A percentile compares a stretch with the other conserved stretches of the same genome.
These are phyloP conservation scores for Pythium phragmitis DNA, from an alignment of 352 stramenopile genomes.

Conservation along the genomic window DNA sequence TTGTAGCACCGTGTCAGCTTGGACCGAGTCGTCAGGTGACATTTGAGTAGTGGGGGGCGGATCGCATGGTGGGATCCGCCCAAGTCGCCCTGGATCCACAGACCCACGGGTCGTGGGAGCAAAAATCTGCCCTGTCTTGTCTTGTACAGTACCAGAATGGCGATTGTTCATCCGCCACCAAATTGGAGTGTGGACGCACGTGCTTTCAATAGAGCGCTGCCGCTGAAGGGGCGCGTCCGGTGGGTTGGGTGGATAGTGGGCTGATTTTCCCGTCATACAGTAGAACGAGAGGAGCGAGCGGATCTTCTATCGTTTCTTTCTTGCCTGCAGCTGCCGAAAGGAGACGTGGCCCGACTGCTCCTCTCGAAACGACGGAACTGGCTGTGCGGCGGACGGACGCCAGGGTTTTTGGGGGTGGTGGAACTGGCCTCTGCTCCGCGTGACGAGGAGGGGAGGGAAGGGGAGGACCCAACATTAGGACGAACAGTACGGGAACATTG, in stretches of 20 bases:
- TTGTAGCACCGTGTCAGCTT: no score
- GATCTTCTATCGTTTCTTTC: slow-evolving; percentile 31
- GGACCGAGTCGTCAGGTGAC: no score
- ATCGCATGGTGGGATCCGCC: not conserved
- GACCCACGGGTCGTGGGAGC: not conserved
- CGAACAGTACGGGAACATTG: no score
- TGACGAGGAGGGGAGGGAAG: not conserved
- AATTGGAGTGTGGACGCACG: slow-evolving; percentile 2
- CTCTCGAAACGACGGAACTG: slow-evolving; percentile 19
- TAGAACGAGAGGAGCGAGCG: not conserved
- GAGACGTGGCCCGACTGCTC: slow-evolving; percentile 16
- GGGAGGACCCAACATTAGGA: no score
- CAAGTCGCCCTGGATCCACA: not conserved
- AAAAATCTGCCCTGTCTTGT: no score
- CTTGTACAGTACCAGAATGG: not conserved
- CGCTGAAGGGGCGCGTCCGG: slow-evolving; percentile 24
- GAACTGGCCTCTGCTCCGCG: not conserved
- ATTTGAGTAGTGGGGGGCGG: no score
- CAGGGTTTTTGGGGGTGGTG: not conserved
- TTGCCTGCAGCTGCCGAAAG: slow-evolving; percentile 22
- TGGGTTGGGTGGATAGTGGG: slow-evolving; percentile 6
- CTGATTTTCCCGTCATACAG: slow-evolving; percentile 10
- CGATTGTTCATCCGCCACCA: not conserved
- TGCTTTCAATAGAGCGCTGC: slow-evolving; percentile 20
- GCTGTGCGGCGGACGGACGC: slow-evolving; percentile 5